These are phyloP conservation scores for Parachaetomium inaequale DNA, from an alignment of 495 filamentous ascomycete genomes.

Conservation along the genomic window DNA sequence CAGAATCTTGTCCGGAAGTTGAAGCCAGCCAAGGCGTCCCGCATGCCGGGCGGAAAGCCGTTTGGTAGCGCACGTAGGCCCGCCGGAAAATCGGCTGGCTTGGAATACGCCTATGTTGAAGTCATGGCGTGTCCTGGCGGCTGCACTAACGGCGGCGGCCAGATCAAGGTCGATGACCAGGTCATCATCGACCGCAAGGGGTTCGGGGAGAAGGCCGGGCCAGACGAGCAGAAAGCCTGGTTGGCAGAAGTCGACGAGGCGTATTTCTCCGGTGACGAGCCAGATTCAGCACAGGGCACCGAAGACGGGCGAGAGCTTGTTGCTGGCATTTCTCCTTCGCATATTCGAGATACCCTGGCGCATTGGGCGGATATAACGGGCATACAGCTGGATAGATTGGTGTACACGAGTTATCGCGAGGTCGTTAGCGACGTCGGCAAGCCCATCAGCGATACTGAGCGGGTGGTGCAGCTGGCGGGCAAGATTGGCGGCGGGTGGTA, in stretches of 20 bases:
- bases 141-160: conserved; percentile 95
- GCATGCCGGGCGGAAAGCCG: conserved; percentile 69
- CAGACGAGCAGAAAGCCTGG: conserved; percentile 81
- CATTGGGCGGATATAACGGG: conserved; percentile 72
- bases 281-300: conserved; percentile 36
- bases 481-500: conserved; percentile 96
- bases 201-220: conserved; percentile 53
- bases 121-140: conserved; percentile 99
- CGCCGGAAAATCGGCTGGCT: conserved; percentile 38
- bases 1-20: conserved; percentile 90
- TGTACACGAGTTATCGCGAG: conserved; percentile 80
- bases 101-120: conserved; percentile 85
- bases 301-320: conserved; percentile 41
- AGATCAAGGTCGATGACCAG: conserved; percentile 84
- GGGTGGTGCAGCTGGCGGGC: conserved; percentile 82
- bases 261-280: conserved; percentile 79
- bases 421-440: conserved; percentile 96
- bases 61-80: conserved; percentile 46
- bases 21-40: conserved; percentile 69
- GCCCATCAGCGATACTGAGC: conserved; percentile 64
- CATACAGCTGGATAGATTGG: conserved; percentile 66
- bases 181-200: conserved; percentile 44
- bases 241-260: conserved; percentile 83
- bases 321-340: conserved; percentile 54
- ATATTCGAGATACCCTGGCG: conserved; percentile 56